phyloP scores from a whole-genome alignment of 139 green algal species.

The Chlamydomonas sphaeroides region DNA sequence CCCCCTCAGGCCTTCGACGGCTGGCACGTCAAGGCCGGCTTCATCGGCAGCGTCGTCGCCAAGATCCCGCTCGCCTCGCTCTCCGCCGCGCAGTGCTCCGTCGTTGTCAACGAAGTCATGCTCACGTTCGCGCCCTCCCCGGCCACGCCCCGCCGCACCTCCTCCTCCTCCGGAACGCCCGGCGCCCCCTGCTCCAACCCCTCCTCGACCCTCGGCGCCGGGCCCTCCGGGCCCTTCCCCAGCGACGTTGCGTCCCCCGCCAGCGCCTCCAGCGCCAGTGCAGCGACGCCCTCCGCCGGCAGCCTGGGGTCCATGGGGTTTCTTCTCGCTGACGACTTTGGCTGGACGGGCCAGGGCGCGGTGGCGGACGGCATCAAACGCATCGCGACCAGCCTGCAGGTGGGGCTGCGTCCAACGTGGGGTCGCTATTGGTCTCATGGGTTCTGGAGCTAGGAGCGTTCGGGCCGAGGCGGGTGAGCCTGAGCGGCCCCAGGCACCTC shows the following conservation, averaged over 20 bases:
- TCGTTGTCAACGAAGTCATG: constrained; percentile 67
- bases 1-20: constrained; percentile 41
- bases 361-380: constrained; percentile 62
- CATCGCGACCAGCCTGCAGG: constrained; percentile 75
- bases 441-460: too few species aligned
- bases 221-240: neutral
- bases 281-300: neutral
- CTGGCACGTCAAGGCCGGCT: constrained; percentile 71
- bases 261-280: neutral
- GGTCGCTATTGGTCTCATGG: too few species aligned
- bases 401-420: too few species aligned
- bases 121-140: constrained; percentile 54
- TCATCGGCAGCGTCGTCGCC: constrained; percentile 61
- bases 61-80: constrained; percentile 52
- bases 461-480: too few species aligned
- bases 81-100: constrained; percentile 29
- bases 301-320: neutral
- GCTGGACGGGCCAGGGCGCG: constrained; percentile 35
- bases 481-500: too few species aligned
- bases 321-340: constrained; percentile 28
- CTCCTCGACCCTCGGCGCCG: too few species aligned
- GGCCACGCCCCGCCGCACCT: neutral
- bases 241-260: neutral
- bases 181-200: neutral
- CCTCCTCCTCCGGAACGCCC: neutral